A percentile compares a stretch with the other conserved stretches of the same genome.
Conservation (phyloP, 805 yeast species). For the Candida pseudofarinosa region DNA sequence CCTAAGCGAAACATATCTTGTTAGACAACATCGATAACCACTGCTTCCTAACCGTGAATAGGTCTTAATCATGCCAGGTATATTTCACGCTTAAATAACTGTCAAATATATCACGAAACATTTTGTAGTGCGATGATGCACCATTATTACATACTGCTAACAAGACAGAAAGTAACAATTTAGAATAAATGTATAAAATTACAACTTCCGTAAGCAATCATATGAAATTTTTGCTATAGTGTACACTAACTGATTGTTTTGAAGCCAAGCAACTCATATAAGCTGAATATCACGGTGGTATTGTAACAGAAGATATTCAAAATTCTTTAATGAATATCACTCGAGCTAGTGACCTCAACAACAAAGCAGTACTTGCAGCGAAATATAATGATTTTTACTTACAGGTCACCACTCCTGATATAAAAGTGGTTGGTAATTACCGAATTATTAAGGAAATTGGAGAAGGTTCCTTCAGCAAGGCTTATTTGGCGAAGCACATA, state of each 20-base stretch:
- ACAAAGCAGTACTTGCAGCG: slow-evolving; percentile 53
- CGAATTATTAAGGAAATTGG: slow-evolving; percentile 71
- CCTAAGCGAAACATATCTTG: too few species aligned
- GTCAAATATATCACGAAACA: background rate
- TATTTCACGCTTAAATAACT: background rate
- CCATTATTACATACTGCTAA: background rate
- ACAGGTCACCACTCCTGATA: slow-evolving; percentile 40
- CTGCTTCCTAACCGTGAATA: background rate
- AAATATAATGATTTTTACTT: slow-evolving; percentile 58
- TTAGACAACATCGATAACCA: background rate
- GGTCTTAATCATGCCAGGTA: background rate
- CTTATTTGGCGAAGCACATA: slow-evolving; percentile 76
- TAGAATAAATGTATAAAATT: too few species aligned
- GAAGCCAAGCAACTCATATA: background rate
- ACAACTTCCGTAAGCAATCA: background rate
- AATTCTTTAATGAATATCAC: slow-evolving; percentile 13
- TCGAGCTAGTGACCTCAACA: slow-evolving; percentile 31
- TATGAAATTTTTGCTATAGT: too few species aligned
- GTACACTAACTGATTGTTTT: too few species aligned
- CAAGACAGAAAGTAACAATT: too few species aligned
- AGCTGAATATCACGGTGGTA: background rate
- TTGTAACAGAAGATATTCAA: background rate
- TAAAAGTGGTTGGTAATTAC: slow-evolving; percentile 78
- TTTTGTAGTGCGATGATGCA: background rate
- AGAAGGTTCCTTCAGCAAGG: slow-evolving; percentile 90